These are phyloP conservation scores for Asterochloris erici DNA, from an alignment of 139 green algal genomes.

Conservation along the genomic window DNA sequence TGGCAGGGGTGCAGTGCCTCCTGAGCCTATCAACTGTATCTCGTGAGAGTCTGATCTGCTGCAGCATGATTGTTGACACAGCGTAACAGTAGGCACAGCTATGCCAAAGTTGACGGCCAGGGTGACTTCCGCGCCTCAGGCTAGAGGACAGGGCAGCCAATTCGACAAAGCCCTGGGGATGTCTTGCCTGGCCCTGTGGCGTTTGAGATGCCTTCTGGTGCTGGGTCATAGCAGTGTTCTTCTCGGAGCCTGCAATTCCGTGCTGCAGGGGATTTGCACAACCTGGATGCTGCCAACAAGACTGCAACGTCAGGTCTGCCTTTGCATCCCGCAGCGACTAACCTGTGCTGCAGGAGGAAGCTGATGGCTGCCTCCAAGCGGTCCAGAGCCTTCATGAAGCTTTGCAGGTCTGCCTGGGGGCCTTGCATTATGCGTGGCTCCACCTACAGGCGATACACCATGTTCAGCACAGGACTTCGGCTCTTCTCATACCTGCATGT, in stretches of 20 bases:
- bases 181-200: not conserved
- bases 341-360: conserved; percentile 37
- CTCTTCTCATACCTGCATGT: not conserved
- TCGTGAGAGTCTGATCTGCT: too few species aligned
- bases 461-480: not conserved
- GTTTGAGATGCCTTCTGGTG: not conserved
- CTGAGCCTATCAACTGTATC: too few species aligned
- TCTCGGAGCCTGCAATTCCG: not conserved
- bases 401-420: conserved; percentile 23
- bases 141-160: too few species aligned
- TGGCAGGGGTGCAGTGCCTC: too few species aligned
- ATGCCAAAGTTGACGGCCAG: too few species aligned
- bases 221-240: not conserved
- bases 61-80: too few species aligned
- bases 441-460: not conserved
- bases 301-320: not conserved
- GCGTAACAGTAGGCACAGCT: too few species aligned
- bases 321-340: not conserved
- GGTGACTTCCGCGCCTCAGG: too few species aligned
- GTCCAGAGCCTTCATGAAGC: conserved; percentile 24
- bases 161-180: not conserved
- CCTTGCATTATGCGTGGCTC: conserved; percentile 28
- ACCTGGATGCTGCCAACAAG: not conserved
- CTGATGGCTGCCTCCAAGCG: conserved; percentile 27
- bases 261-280: not conserved